Base-by-base conservation (phyloP, 2,329 filamentous ascomycete genomes). In the Calonectria montana region DNA sequence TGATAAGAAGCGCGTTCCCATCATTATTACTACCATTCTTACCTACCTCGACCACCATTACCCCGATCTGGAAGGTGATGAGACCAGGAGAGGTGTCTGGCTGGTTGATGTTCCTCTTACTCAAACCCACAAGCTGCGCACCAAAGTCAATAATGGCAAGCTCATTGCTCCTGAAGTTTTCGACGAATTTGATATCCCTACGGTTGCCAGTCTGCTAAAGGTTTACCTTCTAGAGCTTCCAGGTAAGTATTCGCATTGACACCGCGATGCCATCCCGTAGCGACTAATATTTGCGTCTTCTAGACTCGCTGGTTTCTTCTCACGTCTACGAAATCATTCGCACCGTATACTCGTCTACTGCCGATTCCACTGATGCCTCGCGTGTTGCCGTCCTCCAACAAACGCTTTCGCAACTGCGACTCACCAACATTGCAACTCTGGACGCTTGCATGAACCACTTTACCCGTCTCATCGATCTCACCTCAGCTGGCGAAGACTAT, bases 261-360 rank as follows among this genome's bases (percentile, higher is more conserved):
- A 43, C 13, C 9, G 12, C 18, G 21, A 39, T 39, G 15, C n/a
- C 25, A 25, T 21, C 10, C 43, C 41, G 82, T 35, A 15, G 18
- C 23, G 23, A 69, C 77, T 86, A 73, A 84, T 74, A 48, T 4
- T 50, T 21, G 23, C 2, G 18, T 25, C 27, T 12, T 18, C 13
- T 57, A 97, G 97, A 99, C 84, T 98, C 97, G n/a, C 89, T 99
- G 73, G 96, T 99, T 73, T 98, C 97, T 69, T 97, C 95, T 47
- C 96, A 98, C 82, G 95, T 99, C 70, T 99, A 99, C 83, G 97
- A 99, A 86, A 98, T 99, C 81, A 93, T 99, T 82, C 96, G 98
- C 85, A 98, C 95, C 2, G 97, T 99, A 75, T 99, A 99, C 86
- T 93, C 92, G 57, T 95, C 94, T 16, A 93, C 95, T 57, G 90